Percentiles rank a stretch among this genome's conserved stretches.
Conservation (phyloP, 148 eudicot genomes). For the Rhododendron vialii region DNA sequence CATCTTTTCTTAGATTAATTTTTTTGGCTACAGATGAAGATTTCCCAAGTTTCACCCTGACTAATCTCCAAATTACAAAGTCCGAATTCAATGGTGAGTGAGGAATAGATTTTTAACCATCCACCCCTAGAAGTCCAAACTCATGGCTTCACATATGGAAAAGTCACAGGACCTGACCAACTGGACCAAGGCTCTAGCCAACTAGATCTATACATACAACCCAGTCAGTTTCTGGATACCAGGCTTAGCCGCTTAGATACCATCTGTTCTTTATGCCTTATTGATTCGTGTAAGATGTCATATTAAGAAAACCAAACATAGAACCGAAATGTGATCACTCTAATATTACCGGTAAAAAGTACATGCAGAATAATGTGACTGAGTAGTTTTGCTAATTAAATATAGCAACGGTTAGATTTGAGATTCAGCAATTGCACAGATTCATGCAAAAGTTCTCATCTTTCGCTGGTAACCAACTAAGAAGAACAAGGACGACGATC, state of each 20-base stretch:
- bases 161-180: not conserved
- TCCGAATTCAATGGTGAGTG: not conserved
- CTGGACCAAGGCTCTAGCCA: not conserved
- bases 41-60: not conserved
- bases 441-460: not conserved
- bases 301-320: not conserved
- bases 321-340: not conserved
- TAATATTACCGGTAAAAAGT: not conserved
- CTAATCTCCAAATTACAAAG: not conserved
- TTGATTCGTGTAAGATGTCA: not conserved
- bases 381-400: not conserved
- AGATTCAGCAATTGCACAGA: conserved; percentile 2
- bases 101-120: not conserved
- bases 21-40: not conserved
- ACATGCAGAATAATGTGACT: not conserved
- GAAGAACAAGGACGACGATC: not conserved
- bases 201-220: too few relatives aligned
- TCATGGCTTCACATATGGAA: not conserved
- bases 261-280: too few relatives aligned
- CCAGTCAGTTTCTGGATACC: not conserved
- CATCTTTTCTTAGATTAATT: too few relatives aligned
- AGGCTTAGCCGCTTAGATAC: too few relatives aligned
- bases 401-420: not conserved
- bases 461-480: not conserved
- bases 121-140: not conserved